Evolutionary conservation across 352 stramenopile species (phyloP), one percentile per base, ranked within the genome.

Genomic region (Phytophthora colocasiae): DNA sequence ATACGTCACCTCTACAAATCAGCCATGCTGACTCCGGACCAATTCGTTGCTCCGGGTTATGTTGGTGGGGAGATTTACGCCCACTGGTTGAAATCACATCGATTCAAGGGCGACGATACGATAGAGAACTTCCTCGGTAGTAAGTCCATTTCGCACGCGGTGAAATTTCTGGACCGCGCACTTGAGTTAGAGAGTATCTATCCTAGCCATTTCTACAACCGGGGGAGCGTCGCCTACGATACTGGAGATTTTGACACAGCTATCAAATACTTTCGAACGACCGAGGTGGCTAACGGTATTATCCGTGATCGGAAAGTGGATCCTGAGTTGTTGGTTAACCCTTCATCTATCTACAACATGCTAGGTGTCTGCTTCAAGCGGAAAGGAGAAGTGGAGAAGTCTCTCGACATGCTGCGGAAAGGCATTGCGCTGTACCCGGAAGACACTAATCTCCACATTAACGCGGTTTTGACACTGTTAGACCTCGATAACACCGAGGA

Each of bases 1-100:
- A 71, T 86, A 41, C 77, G 79, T 0, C 81, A 90, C 38, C 64
- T 93, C 19, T 55, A 81, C 44, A 89, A 90, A 44, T 48, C 81
- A 58, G 45, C 61, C 5, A 32, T 78, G 31, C 48, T 81, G 27
- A 46, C 74, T 27, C 39, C 51, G 2, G 61, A 27, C 8, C 22
- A 63, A 10, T 73, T 77, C 26, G 48, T 66, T 26, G 52, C 71
- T 56, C 59, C 66, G 6, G 77, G 75, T 7, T 89, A 75, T 64
- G 39, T 85, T 26, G 80, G 80, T 14, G 68, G 54, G 7, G 60
- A 74, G 24, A 47, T 85, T 4, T 65, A 73, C 17, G 69, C 73
- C 6, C 65, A 73, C 40, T 87, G 78, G 76, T 43, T 70, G 7
- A 57, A 52, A 10, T 36, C 66, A 51, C 58, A 71, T 14, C 11